These are phyloP conservation scores for Rhizophora mangle DNA, from an alignment of 345 rosid species.

Conservation along the genomic window DNA sequence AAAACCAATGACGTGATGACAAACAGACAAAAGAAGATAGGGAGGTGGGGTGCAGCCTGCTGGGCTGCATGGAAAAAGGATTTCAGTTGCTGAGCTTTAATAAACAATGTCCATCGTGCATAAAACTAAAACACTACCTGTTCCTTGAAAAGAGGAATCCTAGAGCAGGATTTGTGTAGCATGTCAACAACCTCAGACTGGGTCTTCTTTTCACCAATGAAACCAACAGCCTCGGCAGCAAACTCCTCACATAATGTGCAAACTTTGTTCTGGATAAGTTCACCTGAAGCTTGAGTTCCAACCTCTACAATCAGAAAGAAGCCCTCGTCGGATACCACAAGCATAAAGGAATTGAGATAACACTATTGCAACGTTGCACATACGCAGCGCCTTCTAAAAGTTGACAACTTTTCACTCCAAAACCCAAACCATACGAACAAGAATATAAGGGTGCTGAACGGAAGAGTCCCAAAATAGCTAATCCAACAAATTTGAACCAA, in stretches of 20 bases:
- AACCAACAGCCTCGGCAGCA: conserved; percentile 53
- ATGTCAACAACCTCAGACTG: conserved; percentile 55
- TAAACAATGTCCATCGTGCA: neutral
- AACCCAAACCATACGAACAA: neutral
- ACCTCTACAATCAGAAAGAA: neutral
- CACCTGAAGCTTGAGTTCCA: conserved; percentile 18
- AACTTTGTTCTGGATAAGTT: conserved; percentile 39
- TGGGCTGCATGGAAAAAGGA: no score
- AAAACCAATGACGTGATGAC: no score
- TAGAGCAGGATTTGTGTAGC: conserved; percentile 66
- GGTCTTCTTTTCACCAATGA: conserved; percentile 59
- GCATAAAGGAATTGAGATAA: neutral
- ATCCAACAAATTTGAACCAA: neutral
- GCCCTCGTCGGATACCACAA: neutral
- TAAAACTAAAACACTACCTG: conserved; percentile 43
- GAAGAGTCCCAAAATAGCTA: neutral
- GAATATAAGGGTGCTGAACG: no score
- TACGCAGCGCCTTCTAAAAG: no score
- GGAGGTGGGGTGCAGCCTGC: no score
- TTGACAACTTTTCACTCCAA: neutral
- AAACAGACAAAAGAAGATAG: no score
- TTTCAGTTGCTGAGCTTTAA: no score
- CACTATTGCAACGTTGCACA: no score
- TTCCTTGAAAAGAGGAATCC: conserved; percentile 42
- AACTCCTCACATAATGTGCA: conserved; percentile 85